phyloP scores from a whole-genome alignment of 1,139 yeast genomes.

The Suhomyces atakaporum region DNA sequence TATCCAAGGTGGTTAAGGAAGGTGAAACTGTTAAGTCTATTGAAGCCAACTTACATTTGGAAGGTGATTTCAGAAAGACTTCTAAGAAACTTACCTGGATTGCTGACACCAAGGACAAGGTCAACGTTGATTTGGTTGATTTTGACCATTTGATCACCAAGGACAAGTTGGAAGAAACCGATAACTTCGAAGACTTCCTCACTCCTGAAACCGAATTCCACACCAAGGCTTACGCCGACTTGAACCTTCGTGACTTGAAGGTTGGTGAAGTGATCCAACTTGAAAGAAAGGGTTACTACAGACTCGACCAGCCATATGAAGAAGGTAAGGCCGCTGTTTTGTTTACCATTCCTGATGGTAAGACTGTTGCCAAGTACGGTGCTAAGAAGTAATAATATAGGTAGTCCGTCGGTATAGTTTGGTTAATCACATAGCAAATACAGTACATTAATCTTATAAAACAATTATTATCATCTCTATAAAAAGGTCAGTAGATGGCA shows the following conservation, averaged over 20 bases:
- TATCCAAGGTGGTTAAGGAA: conserved; percentile 65
- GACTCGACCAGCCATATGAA: conserved; percentile 66
- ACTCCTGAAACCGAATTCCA: conserved; percentile 89
- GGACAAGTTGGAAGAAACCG: conserved; percentile 94
- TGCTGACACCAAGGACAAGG: conserved; percentile 74
- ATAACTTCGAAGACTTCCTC: conserved; percentile 88
- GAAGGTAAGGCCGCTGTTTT: conserved; percentile 70
- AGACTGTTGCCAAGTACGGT: conserved; percentile 81
- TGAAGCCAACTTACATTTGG: conserved; percentile 83
- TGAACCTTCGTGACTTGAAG: conserved; percentile 73
- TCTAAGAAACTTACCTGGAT: conserved; percentile 96
- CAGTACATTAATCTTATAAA: no score
- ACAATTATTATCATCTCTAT: no score
- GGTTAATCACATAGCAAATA: background rate
- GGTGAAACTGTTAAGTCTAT: conserved; percentile 59
- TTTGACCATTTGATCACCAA: conserved; percentile 95
- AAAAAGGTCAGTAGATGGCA: no score
- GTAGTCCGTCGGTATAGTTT: background rate
- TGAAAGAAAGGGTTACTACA: conserved; percentile 96
- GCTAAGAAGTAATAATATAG: conserved; percentile 40
- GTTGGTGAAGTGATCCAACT: conserved; percentile 89
- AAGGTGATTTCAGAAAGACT: conserved; percentile 97
- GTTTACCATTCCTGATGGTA: conserved; percentile 97
- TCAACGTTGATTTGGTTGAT: conserved; percentile 78
- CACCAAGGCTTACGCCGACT: conserved; percentile 76